Base-by-base conservation (phyloP, 73 alveolate species). In the Paramecium biaurelia region DNA sequence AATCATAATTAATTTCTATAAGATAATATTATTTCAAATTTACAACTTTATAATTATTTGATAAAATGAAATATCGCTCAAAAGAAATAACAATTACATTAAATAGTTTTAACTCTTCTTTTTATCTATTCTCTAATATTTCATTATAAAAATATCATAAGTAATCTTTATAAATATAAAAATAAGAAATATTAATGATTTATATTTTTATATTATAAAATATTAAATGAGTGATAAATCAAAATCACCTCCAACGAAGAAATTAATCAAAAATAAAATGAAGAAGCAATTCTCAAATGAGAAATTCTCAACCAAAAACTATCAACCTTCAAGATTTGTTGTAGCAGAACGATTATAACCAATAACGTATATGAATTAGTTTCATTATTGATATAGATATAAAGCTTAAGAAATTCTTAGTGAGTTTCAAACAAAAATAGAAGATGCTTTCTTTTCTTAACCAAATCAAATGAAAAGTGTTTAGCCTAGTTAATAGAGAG, bases 371-470 rank as follows among this genome's bases (percentile, higher is more conserved):
- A 15, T 53, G 34, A 53, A 53, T 53, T 53, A 30, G 84, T 63
- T 63, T 63, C 41, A 63, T 63, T 26, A 26, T 26, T 30, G 21
- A 30, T 32, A 63, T 32, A 45, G 92, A 43, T 72, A 42, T 45
- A 89, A 89, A 47, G 94, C 85, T 24, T 23, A 89, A 34, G 94
- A 89, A 11, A 88, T 89, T 26, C 84, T 89, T 0, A 82, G 57
- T 23, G 94, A 89, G 9, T 89, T 89, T 42, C 53, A 89, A 89
- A 41, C 89, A 10, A 89, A 70, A 43, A 70, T 89, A 1, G 93
- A 86, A 45, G 84, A 57, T 11, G 58, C 70, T 1, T 85, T 41
- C 34, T 30, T 59, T 32, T 67, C 87, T 74, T 41, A 34, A 20
- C 67, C 56, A 34, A 32, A 53, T 18, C 68, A 53, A 53, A 18